Percentiles rank a stretch among this genome's conserved stretches.
phyloP scores from a whole-genome alignment of 305 asterid genomes.

The Fraxinus angustifolia region DNA sequence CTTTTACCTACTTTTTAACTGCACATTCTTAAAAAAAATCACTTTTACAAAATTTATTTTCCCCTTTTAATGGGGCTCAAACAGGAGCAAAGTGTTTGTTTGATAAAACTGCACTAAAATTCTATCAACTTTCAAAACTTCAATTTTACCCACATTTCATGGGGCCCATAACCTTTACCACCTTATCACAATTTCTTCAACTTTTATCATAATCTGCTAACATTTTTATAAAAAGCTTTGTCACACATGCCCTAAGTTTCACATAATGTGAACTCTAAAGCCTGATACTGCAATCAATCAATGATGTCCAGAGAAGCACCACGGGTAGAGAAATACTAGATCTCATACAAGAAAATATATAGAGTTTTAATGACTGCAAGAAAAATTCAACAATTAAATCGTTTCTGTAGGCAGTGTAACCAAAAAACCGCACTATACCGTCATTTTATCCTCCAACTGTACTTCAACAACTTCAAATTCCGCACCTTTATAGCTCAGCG shows the following conservation, averaged over 20 bases:
- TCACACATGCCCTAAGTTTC: not conserved
- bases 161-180: not conserved
- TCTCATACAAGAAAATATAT: not conserved
- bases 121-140: not conserved
- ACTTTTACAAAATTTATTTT: not conserved
- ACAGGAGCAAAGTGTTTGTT: not conserved
- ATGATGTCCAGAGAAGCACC: conserved; percentile 4
- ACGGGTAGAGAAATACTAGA: not conserved
- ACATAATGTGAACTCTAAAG: not conserved
- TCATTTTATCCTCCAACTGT: conserved; percentile 75
- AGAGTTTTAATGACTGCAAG: not conserved
- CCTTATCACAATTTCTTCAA: not conserved
- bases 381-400: not conserved
- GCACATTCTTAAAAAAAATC: not conserved
- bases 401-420: conserved; percentile 22
- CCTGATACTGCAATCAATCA: not conserved
- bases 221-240: not conserved
- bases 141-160: not conserved
- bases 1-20: not conserved
- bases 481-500: conserved; percentile 95
- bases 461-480: conserved; percentile 97
- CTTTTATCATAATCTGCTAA: not conserved
- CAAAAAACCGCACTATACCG: conserved; percentile 41
- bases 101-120: not conserved
- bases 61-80: not conserved